Conservation (phyloP, 768 basidiomycete genomes). For the Sporobolomyces phaffii region DNA sequence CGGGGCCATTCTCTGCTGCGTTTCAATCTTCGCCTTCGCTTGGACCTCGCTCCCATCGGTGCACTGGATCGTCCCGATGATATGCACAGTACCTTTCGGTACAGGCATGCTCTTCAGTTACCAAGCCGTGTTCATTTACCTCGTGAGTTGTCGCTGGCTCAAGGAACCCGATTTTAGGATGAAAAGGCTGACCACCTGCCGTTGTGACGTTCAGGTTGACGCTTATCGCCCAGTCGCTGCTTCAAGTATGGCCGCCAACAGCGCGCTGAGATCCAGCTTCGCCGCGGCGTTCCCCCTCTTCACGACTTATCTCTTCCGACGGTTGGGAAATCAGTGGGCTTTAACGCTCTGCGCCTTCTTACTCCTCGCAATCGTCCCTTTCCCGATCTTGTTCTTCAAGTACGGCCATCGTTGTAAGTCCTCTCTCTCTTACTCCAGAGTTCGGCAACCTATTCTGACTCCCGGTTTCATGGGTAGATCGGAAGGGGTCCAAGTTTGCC, state of each 20-base stretch:
- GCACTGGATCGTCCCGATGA: constrained; percentile 53
- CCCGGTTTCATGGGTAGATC: background rate
- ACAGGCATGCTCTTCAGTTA: constrained; percentile 55
- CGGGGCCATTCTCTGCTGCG: constrained; percentile 26
- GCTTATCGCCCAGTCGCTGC: constrained; percentile 50
- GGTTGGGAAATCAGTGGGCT: constrained; percentile 23
- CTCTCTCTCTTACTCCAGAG: background rate
- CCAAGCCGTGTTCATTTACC: constrained; percentile 54
- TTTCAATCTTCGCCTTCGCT: constrained; percentile 52
- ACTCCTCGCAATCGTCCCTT: constrained; percentile 27
- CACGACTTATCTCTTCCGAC: constrained; percentile 52
- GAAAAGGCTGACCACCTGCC: too few species aligned
- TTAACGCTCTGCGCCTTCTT: constrained; percentile 29
- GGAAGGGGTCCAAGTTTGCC: constrained; percentile 21
- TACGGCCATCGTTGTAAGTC: constrained; percentile 16
- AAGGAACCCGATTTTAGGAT: too few species aligned
- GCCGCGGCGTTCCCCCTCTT: constrained; percentile 56
- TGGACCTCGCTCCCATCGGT: constrained; percentile 53
- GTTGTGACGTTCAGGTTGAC: constrained; percentile 46
- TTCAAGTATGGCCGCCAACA: constrained; percentile 65
- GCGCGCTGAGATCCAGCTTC: constrained; percentile 52
- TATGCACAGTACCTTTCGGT: constrained; percentile 53
- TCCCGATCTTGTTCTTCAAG: constrained; percentile 36
- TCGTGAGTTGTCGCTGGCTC: constrained; percentile 29
- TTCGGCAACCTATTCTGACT: background rate